These are phyloP conservation scores for Echria macrotheca DNA, from an alignment of 495 filamentous ascomycete species.

Conservation along the genomic window DNA sequence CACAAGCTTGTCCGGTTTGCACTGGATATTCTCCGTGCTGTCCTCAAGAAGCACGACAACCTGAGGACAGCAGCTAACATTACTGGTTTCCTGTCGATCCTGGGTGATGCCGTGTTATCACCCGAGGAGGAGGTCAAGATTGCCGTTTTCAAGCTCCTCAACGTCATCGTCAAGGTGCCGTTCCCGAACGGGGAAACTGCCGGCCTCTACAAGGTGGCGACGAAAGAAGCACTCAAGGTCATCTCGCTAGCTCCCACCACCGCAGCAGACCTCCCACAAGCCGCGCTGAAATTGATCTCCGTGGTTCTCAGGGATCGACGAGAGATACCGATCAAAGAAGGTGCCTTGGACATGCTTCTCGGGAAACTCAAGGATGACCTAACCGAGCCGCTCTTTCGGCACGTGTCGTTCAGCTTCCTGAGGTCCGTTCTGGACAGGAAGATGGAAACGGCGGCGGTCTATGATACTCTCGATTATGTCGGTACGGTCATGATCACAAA, in stretches of 20 bases:
- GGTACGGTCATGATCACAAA: slow-evolving; percentile 95
- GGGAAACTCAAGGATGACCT: slow-evolving; percentile 81
- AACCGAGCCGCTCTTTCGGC: slow-evolving; percentile 84
- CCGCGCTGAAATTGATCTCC: slow-evolving; percentile 78
- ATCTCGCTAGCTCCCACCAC: slow-evolving; percentile 60
- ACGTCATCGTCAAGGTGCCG: slow-evolving; percentile 78
- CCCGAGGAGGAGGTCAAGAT: slow-evolving; percentile 86
- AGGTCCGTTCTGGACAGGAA: slow-evolving; percentile 78
- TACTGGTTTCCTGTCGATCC: slow-evolving; percentile 75
- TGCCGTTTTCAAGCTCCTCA: slow-evolving; percentile 75
- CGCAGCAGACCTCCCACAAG: slow-evolving; percentile 74
- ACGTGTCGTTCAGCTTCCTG: slow-evolving; percentile 89
- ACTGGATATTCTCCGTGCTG: slow-evolving; percentile 73
- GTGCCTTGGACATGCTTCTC: slow-evolving; percentile 76
- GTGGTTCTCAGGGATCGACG: slow-evolving; percentile 78
- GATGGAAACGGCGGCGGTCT: slow-evolving; percentile 78
- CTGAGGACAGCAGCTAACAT: slow-evolving; percentile 75
- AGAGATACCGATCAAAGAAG: slow-evolving; percentile 68
- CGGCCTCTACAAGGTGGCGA: slow-evolving; percentile 74
- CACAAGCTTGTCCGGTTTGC: slow-evolving; percentile 84
- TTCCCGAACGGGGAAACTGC: slow-evolving; percentile 65
- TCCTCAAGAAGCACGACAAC: slow-evolving; percentile 73
- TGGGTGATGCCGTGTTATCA: slow-evolving; percentile 78
- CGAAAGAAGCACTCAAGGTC: slow-evolving; percentile 71
- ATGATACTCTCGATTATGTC: slow-evolving; percentile 83